Base-by-base conservation (phyloP, 371 early-diverging fungal species). In the Apophysomyces trapeziformis region DNA sequence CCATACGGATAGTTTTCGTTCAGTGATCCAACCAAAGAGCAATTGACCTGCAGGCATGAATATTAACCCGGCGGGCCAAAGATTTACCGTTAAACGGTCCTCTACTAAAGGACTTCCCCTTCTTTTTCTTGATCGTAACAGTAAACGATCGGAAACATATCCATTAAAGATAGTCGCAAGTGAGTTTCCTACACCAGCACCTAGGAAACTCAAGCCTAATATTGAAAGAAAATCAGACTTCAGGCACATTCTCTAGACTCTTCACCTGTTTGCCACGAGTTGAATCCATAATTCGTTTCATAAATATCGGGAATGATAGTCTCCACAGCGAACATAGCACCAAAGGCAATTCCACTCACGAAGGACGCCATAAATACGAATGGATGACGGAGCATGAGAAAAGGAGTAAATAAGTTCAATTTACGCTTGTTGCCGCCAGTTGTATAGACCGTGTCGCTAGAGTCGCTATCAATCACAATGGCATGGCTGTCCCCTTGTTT, bases 291-390 rank as follows among this genome's bases (percentile, higher is more conserved):
- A 16, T 70, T 47, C 3, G 43, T 44, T 26, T 74, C 68, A 38
- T 69, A 79, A 4, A 73, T 37, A 36, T 64, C 64, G 32, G 80
- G 83, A 12, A 79, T 70, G 44, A 83, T 78, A 1, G 78, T 78
- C 58, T 79, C 80, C 12, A 75, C 69, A 4, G 80, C 78, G 70
- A 79, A 83, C 83, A 83, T 83, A 35, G 65, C 54, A 8, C 80
- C 85, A 70, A 89, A 89, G 4, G 77, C 68, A 26, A 86, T 65
- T 58, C 84, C 85, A 16, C 78, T 71, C 16, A 79, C 77, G 13
- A 85, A 45, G 1, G 85, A 71, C 1, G 78, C 61, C 5, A 87
- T 39, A 5, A 83, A 46, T 1, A 89, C 79, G 59, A 81, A 77
- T 0, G 86, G 82, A 58, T 85, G 76, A 38, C 70, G 74, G 56